phyloP scores from a whole-genome alignment of 2,329 filamentous ascomycete species.

The Elsinoe ampelina region DNA sequence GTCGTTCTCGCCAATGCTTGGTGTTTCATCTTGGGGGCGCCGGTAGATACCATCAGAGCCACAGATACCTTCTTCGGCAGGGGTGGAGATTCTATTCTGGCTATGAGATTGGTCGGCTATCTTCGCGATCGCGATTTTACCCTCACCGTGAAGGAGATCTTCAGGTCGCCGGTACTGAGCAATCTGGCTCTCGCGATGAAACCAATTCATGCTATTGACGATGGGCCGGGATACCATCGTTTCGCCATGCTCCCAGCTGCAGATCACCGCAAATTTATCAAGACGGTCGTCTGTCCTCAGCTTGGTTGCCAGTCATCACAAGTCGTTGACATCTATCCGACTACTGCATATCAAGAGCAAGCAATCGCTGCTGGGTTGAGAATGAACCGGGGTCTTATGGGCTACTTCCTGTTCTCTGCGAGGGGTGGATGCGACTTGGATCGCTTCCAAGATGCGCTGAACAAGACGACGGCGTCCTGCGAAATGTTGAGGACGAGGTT shows the following conservation, averaged over 20 bases:
- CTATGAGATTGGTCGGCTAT: conserved; percentile 33
- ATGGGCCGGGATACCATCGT: too few relatives aligned
- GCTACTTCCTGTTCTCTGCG: conserved; percentile 58
- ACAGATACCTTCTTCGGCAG: conserved; percentile 6
- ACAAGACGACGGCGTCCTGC: conserved; percentile 44
- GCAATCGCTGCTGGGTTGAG: conserved; percentile 47
- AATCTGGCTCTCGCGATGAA: conserved; percentile 12
- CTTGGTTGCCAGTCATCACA: background rate
- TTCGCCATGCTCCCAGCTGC: background rate
- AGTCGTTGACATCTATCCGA: conserved; percentile 23
- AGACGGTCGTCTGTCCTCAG: background rate
- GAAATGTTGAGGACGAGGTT: conserved; percentile 48
- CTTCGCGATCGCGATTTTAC: conserved; percentile 46
- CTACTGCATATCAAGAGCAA: conserved; percentile 21
- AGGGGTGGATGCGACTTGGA: conserved; percentile 41
- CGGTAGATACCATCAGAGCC: background rate
- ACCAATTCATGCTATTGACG: background rate
- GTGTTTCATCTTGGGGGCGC: background rate
- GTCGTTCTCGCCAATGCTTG: background rate
- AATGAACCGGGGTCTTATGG: conserved; percentile 51
- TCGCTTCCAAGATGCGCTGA: conserved; percentile 42
- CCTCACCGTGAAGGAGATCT: conserved; percentile 18
- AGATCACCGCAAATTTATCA: background rate
- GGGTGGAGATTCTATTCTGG: conserved; percentile 10
- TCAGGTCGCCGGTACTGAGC: background rate